Evolutionary conservation across 2,329 filamentous ascomycete species (phyloP), one percentile per base, ranked within the genome.

Genomic region (Ophiostoma sp.): DNA sequence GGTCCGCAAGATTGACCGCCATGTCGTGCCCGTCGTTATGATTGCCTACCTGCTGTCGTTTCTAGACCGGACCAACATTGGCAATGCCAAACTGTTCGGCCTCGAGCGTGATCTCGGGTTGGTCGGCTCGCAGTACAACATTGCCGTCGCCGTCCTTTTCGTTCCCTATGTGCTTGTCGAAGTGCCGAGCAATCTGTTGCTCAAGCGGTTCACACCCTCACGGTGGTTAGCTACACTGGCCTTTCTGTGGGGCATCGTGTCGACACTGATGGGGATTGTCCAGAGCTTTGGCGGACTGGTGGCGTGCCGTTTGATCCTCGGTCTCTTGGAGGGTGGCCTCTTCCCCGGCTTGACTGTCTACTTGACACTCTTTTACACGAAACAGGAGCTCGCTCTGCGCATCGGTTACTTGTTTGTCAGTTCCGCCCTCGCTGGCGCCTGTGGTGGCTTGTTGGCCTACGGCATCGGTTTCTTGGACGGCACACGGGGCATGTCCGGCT

Each of bases 351-450:
- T 92, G 76, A 90, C 88, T 5, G 82, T 91, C 22, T 93, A 93
- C 77, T 84, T 94, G 22, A 93, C 92, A 0, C 87, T 93, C 76
- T 94, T 93, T 84, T 94, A 94, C 82, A 92, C 89, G 64, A 92
- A 91, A 78, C 85, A 87, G 36, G 92, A 94, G 80, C 86, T 94
- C 1, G 92, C 91, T 4, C 82, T 93, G 57, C 88, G 92, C 2
- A 90, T 93, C 2, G 91, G 90, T 1, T 93, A 93, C 77, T 85
- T 94, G 0, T 93, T 94, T 78, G 89, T 92, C 69, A 88, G 86
- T 59, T 88, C 92, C 0, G 92, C 92, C 1, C 83, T 93, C 3
- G 91, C 92, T 0, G 92, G 92, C 2, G 92, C 91, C 0, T 87
- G 89, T 31, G 92, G 92, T 6, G 93, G 93, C 0, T 82, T 95